Conservation (phyloP, 78 protist genomes). For the Planoprotostelium fungivorum region DNA sequence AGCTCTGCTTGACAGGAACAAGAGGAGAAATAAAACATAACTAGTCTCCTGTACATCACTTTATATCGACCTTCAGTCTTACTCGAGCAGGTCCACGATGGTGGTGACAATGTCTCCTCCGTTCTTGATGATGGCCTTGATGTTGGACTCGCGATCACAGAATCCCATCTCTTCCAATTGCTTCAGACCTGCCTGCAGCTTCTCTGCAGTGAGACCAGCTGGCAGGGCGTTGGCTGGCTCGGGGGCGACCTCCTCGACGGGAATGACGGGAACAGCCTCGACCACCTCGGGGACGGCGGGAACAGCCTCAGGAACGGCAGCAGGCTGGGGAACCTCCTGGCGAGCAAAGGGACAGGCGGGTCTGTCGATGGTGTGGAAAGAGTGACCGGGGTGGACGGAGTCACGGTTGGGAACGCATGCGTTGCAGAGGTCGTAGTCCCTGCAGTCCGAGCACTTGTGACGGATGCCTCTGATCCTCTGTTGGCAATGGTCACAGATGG, state of each 20-base stretch:
- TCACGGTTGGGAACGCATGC: slow-evolving; percentile 4
- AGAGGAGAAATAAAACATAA: too few species aligned
- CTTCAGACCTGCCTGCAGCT: neutral
- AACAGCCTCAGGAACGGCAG: too few species aligned
- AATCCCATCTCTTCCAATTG: neutral
- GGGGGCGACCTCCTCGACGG: neutral
- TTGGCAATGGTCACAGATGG: slow-evolving; percentile 51
- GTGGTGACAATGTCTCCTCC: neutral
- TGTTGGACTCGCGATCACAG: neutral
- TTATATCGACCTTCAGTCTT: neutral
- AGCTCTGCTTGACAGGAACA: too few species aligned
- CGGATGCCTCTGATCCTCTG: slow-evolving; percentile 54
- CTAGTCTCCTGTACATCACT: too few species aligned
- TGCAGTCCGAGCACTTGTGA: slow-evolving; percentile 49
- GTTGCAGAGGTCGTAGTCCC: slow-evolving; percentile 47
- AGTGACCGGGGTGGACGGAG: neutral
- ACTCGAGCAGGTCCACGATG: neutral
- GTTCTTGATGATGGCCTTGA: neutral
- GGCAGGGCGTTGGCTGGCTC: neutral
- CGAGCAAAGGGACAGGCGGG: neutral
- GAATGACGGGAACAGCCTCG: too few species aligned
- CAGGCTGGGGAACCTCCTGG: too few species aligned
- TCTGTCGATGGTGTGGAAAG: neutral
- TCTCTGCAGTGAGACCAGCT: neutral
- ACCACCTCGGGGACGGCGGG: too few species aligned